phyloP scores from a whole-genome alignment of 83 land plant genomes.

The Picea mariana region DNA sequence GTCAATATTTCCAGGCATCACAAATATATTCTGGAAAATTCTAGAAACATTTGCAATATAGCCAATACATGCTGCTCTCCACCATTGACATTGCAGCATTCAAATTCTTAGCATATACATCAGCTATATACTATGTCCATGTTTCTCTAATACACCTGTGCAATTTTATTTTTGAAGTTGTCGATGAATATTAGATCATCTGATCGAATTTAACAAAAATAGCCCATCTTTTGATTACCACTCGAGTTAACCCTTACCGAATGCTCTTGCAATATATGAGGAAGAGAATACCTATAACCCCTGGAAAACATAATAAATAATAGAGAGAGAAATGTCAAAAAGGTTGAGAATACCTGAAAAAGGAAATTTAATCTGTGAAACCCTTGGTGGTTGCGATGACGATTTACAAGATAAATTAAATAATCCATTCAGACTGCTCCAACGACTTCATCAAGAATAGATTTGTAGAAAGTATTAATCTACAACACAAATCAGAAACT shows the following conservation, averaged over 20 bases:
- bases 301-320: not conserved
- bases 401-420: conserved; percentile 1
- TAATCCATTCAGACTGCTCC: conserved; percentile 6
- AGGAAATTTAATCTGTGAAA: not conserved
- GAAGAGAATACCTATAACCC: not conserved
- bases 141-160: not conserved
- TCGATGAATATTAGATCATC: too few species aligned
- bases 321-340: not conserved
- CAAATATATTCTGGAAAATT: not conserved
- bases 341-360: conserved; percentile 7
- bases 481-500: not conserved
- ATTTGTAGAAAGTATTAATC: conserved; percentile 1
- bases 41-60: conserved; percentile 6
- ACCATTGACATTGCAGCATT: not conserved
- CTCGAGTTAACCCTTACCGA: not conserved
- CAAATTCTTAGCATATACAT: not conserved
- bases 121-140: not conserved
- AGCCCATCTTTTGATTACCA: too few species aligned
- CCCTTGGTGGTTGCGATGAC: not conserved
- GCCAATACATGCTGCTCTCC: not conserved
- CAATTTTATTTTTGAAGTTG: too few species aligned
- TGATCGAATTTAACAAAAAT: too few species aligned
- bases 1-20: not conserved
- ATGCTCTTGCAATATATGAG: not conserved
- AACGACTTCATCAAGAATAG: not conserved